Base-by-base conservation (phyloP, 2,329 filamentous ascomycete genomes). In the Xylaria arbuscula region DNA sequence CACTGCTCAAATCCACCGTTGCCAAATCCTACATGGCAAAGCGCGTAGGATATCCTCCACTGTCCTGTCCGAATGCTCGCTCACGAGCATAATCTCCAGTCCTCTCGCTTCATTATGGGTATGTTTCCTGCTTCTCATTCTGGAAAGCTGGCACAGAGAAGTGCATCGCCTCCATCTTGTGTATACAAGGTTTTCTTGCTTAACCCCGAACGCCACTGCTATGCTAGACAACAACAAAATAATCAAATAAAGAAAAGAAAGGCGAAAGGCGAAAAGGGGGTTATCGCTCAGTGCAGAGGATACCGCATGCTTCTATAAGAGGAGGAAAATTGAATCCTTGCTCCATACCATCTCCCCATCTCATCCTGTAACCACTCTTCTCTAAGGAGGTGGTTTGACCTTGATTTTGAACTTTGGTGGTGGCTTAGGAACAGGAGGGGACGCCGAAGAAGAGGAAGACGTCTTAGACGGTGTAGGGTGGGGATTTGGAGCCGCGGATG, bases 401-500 rank as follows among this genome's bases (percentile, higher is more conserved):
- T 77, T 79, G 65, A 79, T 75, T 68, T 78, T 79, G 17, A 77
- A 53, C 64, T 76, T 77, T 1, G 56, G 57, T 17, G 34, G 8
- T n/a, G 67, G 57, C 57, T 67, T 68, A 17, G 75, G 54, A 3
- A 72, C 56, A 8, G 73, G 38, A 53, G 73, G 62, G 1, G 69
- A 65, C 9, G 70, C 53, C 5, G 69, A 64, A 24, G 65, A 60
- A n/a, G 68, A 67, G 24, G 65, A 62, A n/a, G 68, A 67, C 8
- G 72, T 67, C 13, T 71, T 70, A 66, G 64, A 59, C 62, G 73
- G 36, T 51, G 64, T 59, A 63, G 72, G 32, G 45, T 72, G 57
- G 19, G 70, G 48, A 54, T 57, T 56, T 58, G 68, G 1, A 60
- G 60, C 70, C 7, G 68, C 69, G 4, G 75, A 74, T 13, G 76